Evolutionary conservation across 192 early-diverging fungal genomes (phyloP).

Genomic region (Backusella morwellensis): DNA sequence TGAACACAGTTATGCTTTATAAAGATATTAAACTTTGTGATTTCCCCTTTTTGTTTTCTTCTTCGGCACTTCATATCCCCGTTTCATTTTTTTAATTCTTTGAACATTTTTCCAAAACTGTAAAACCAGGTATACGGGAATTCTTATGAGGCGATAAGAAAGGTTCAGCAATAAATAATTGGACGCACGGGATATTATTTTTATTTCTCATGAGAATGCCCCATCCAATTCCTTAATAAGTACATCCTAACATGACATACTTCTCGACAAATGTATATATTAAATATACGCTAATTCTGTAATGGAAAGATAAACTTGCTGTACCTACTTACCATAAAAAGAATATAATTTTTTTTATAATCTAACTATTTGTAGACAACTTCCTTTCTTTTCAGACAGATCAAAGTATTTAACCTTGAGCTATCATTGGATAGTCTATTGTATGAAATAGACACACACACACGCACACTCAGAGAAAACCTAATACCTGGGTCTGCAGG

Average conservation of each 20-base stretch:
- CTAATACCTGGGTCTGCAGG: not conserved
- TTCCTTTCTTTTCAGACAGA: not conserved
- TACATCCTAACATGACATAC: no score
- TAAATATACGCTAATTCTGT: not conserved
- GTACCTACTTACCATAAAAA: not conserved
- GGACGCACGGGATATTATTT: not conserved
- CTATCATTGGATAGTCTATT: not conserved
- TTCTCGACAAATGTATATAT: no score
- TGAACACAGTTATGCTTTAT: not conserved
- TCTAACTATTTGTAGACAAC: not conserved
- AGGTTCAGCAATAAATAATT: not conserved
- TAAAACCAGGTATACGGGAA: not conserved
- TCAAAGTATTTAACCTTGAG: not conserved
- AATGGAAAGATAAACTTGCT: not conserved
- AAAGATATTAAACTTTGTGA: not conserved
- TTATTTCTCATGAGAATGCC: not conserved
- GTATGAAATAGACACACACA: not conserved
- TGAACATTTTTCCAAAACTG: not conserved
- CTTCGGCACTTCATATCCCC: not conserved
- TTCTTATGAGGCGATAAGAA: not conserved
- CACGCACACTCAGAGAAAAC: no score
- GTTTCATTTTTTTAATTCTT: not conserved
- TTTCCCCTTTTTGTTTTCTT: not conserved
- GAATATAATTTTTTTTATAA: not conserved
- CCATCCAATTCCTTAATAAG: no score